Evolutionary conservation across 805 yeast species (phyloP).

Genomic region (Wickerhamiella sergipiensis): DNA sequence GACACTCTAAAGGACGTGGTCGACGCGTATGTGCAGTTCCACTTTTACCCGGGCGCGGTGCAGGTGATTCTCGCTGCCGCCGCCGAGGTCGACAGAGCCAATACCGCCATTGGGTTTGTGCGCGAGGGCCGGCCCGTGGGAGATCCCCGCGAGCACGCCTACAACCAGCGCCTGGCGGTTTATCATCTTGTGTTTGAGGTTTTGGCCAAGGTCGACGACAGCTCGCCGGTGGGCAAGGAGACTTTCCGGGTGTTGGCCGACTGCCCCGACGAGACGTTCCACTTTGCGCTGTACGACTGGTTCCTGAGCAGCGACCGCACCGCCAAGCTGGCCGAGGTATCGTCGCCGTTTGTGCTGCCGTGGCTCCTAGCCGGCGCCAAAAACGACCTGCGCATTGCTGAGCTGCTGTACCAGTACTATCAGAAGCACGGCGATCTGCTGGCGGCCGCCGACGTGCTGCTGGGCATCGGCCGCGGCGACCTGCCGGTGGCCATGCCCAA

Average conservation of each 20-base stretch:
- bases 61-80: slow-evolving; percentile 71
- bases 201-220: slow-evolving; percentile 54
- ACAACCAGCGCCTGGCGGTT: slow-evolving; percentile 27
- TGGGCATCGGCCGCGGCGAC: slow-evolving; percentile 55
- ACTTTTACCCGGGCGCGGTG: slow-evolving; percentile 74
- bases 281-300: slow-evolving; percentile 88
- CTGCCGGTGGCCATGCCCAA: slow-evolving; percentile 54
- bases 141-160: slow-evolving; percentile 39
- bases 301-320: slow-evolving; percentile 63
- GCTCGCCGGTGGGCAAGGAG: slow-evolving; percentile 35
- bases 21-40: slow-evolving; percentile 59
- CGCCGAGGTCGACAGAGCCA: slow-evolving; percentile 47
- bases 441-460: slow-evolving; percentile 73
- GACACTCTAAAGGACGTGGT: slow-evolving; percentile 76
- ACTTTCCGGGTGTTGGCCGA: slow-evolving; percentile 64
- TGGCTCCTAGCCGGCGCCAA: slow-evolving; percentile 42
- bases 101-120: slow-evolving; percentile 42
- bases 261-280: slow-evolving; percentile 73
- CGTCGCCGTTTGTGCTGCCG: slow-evolving; percentile 66
- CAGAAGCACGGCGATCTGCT: slow-evolving; percentile 67
- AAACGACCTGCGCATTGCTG: slow-evolving; percentile 58
- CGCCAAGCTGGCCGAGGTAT: slow-evolving; percentile 62
- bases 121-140: slow-evolving; percentile 36
- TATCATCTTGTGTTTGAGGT: slow-evolving; percentile 67
- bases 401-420: slow-evolving; percentile 76